Evolutionary conservation across 2,329 filamentous ascomycete species (phyloP), one percentile per base, ranked within the genome.

Genomic region (Penicillium sp.): DNA sequence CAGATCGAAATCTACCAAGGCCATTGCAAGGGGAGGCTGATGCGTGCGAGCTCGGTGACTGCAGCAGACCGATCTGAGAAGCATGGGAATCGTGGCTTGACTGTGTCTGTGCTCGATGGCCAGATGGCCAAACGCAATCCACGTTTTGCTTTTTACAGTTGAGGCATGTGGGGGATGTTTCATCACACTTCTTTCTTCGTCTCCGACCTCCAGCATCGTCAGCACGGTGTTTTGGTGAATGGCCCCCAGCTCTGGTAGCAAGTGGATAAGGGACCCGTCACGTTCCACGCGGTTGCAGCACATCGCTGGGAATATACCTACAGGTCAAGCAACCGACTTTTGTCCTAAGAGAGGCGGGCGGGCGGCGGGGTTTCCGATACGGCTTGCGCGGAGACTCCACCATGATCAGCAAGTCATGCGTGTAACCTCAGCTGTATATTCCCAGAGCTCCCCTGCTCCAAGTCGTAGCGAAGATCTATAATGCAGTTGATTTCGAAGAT

Each of bases 241-340:
- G 31, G 7, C 4, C 5, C 9, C 9, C 18, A 27, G 24, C 14
- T 18, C 4, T 8, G 11, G 27, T 24, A n/a, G 14, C 13, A 2
- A 5, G 6, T n/a, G 11, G 13, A 36, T 7, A 36, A 36, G 5
- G 13, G 13, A 36, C 13, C 6, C n/a, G 6, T 7, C 34, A 13
- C 6, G 6, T 44, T 11, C 27, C 5, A 42, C 32, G 14, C 16
- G 1, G 6, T 18, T 22, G 2, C 18, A 31, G 11, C 38, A 29
- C 18, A 18, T 18, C 18, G 18, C 18, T 31, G 6, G 24, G 36
- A 4, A 21, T 9, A 16, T 40, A 65, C 66, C 67, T 38, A 65
- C 66, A 67, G 9, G 65, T 64, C 27, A 68, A 47, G 48, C 66
- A 67, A 11, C 66, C 66, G 7, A 61, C 66, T 48, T 67, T 68